Base-by-base conservation (phyloP, 257 asterid genomes). In the Ajuga chamaepitys region DNA sequence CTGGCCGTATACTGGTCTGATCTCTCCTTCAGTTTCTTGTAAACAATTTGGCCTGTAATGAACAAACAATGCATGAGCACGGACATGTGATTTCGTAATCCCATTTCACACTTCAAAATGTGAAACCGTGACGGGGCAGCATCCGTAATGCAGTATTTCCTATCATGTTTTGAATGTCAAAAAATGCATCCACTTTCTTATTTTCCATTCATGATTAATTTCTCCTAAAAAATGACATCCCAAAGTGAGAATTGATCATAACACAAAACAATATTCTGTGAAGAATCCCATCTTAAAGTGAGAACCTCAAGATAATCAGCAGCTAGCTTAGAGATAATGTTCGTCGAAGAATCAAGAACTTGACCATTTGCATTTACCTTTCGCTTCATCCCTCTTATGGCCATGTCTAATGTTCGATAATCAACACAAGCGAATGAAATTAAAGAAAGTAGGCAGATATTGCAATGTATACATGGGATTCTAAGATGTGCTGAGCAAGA, bases 11-110 rank as follows among this genome's bases (percentile, higher is more conserved):
- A 90, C 17, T 72, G 78, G 22, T 83, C 91, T 0, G 90, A 71
- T 57, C 84, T 82, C 78, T 90, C 97, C 85, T 90, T 94, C 74
- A 94, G 80, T 73, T 88, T 90, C 89, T 80, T 82, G 81, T 90
- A 94, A 34, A 76, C 99, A 82, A 94, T 88, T 82, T 85, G 95
- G n/a, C 99, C 99, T 94, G 76, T 70, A 71, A 66, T 10, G 6
- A 20, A 54, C 47, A 51, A 41, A 28, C 48, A 56, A 35, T 32
- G 32, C 55, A 24, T 42, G 2, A n/a, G n/a, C n/a, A n/a, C n/a
- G n/a, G n/a, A n/a, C n/a, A n/a, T n/a, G n/a, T n/a, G n/a, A n/a
- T n/a, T n/a, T n/a, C n/a, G n/a, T n/a, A n/a, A n/a, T n/a, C n/a
- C n/a, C n/a, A n/a, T n/a, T n/a, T n/a, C n/a, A n/a, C n/a, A n/a